phyloP scores from a whole-genome alignment of 148 eudicot genomes.

The Bassia scoparia region DNA sequence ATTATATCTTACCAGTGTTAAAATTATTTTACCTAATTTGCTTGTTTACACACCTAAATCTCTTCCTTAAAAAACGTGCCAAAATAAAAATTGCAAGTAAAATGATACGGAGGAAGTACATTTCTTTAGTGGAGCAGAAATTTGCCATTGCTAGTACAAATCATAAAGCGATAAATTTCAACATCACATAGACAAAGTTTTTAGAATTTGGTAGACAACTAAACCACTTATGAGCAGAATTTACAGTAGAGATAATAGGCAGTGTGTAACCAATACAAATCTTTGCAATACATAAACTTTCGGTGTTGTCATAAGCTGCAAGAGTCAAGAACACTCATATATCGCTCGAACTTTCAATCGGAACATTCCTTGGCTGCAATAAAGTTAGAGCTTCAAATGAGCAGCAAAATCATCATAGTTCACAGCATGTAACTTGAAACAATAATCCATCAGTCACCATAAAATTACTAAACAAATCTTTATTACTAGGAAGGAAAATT shows the following conservation, averaged over 20 bases:
- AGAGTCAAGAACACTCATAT: neutral
- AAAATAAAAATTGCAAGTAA: too few species aligned
- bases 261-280: neutral
- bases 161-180: neutral
- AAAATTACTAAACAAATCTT: too few species aligned
- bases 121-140: too few species aligned
- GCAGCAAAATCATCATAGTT: too few species aligned
- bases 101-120: too few species aligned
- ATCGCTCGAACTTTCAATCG: conserved; percentile 8
- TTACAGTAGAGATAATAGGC: neutral
- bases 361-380: conserved; percentile 22
- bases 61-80: too few species aligned
- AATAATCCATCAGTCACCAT: too few species aligned
- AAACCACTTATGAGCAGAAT: neutral
- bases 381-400: neutral
- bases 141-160: neutral
- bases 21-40: too few species aligned
- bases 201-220: neutral
- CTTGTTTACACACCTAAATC: too few species aligned
- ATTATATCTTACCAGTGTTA: too few species aligned
- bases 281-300: neutral
- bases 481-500: too few species aligned
- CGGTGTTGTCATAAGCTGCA: neutral
- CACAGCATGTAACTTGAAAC: too few species aligned
- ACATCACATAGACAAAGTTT: neutral